phyloP scores from a whole-genome alignment of 176 grass and related monocot genomes.

The Rhipidocladum racemiflorum region DNA sequence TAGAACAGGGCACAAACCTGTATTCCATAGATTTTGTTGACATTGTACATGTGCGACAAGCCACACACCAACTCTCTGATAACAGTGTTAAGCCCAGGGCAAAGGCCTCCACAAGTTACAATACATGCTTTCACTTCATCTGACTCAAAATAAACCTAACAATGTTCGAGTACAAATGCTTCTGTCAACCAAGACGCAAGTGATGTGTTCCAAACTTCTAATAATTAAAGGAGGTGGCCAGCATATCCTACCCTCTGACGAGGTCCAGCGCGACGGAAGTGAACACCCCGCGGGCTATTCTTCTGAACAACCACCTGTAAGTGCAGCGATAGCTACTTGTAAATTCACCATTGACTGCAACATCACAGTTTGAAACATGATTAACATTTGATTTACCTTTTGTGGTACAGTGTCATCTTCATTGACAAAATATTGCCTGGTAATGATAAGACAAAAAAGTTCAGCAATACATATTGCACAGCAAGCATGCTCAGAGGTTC shows the following conservation, averaged over 20 bases:
- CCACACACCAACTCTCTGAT: constrained; percentile 96
- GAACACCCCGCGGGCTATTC: constrained; percentile 62
- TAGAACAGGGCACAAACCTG: constrained; percentile 55
- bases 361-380: neutral
- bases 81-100: constrained; percentile 97
- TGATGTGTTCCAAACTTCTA: neutral
- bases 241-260: constrained; percentile 69
- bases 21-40: constrained; percentile 73
- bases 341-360: neutral
- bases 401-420: constrained; percentile 87
- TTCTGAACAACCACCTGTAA: constrained; percentile 71
- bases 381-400: constrained; percentile 39
- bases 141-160: constrained; percentile 73
- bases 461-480: constrained; percentile 16
- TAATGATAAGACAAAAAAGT: constrained; percentile 22
- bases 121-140: constrained; percentile 90
- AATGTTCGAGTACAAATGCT: constrained; percentile 29
- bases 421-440: constrained; percentile 93
- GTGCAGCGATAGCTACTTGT: neutral
- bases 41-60: constrained; percentile 90
- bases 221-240: constrained; percentile 4
- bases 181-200: constrained; percentile 26
- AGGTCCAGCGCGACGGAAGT: constrained; percentile 93
- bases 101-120: constrained; percentile 96
- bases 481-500: neutral